A percentile compares a stretch with the other conserved stretches of the same genome.
phyloP scores from a whole-genome alignment of 2,329 filamentous ascomycete genomes.

The Stemphylium vesicarium region DNA sequence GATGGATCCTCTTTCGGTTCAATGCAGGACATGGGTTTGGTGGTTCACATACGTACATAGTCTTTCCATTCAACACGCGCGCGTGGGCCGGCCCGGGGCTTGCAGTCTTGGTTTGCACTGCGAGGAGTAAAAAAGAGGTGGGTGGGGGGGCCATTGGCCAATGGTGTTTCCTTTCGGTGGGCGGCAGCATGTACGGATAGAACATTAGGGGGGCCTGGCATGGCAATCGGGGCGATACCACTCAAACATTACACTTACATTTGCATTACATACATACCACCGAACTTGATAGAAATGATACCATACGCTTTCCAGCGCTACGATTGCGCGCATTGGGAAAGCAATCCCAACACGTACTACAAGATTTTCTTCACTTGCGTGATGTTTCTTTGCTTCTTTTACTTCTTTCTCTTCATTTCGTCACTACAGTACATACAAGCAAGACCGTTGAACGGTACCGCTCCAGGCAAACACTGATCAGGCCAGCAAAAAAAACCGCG shows the following conservation, averaged over 20 bases:
- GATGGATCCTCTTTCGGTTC: slow-evolving; percentile 14
- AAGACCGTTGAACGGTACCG: not conserved
- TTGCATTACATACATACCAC: too few species aligned
- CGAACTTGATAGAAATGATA: slow-evolving; percentile 29
- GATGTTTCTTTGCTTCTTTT: slow-evolving; percentile 1
- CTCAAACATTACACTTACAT: not conserved
- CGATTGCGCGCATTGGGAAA: slow-evolving; percentile 7
- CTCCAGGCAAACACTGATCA: too few species aligned
- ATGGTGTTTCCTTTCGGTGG: not conserved
- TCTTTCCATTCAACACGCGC: slow-evolving; percentile 1
- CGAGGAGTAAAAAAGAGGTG: slow-evolving; percentile 1
- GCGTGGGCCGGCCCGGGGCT: slow-evolving; percentile 13
- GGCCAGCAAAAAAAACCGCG: too few species aligned
- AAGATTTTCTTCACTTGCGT: not conserved
- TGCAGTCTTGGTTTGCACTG: too few species aligned
- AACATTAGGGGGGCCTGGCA: not conserved
- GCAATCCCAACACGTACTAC: not conserved
- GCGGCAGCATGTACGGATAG: not conserved
- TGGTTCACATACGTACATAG: not conserved
- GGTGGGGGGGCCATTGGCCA: slow-evolving; percentile 15
- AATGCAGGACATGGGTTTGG: slow-evolving; percentile 30
- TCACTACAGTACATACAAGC: not conserved
- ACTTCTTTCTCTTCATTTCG: not conserved
- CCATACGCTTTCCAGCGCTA: slow-evolving; percentile 18
- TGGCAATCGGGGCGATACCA: slow-evolving; percentile 9